Percentiles rank a stretch among this genome's conserved stretches.
These are phyloP conservation scores for Aspergillus amoenus DNA, from an alignment of 2,329 filamentous ascomycete genomes.

Conservation along the genomic window DNA sequence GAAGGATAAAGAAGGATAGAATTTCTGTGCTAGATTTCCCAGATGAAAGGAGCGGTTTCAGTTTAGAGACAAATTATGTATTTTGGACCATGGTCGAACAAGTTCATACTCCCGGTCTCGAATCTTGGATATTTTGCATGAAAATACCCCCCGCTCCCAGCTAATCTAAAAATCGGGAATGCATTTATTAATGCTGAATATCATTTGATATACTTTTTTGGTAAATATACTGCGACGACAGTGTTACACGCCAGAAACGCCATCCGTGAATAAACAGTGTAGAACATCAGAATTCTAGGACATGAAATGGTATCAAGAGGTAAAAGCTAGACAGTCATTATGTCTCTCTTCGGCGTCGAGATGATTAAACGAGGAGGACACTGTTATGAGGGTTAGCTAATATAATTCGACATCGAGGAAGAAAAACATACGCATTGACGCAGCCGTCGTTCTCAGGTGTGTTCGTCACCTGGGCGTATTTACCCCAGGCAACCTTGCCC, in stretches of 20 bases:
- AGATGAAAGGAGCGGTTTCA: too few species aligned
- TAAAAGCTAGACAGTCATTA: background rate
- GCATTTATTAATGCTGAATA: background rate
- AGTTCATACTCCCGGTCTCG: too few species aligned
- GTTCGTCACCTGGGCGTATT: conserved; percentile 69
- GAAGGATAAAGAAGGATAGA: too few species aligned
- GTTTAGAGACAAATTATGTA: too few species aligned
- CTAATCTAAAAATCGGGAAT: background rate
- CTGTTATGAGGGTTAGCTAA: background rate
- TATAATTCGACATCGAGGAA: background rate
- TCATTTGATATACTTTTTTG: conserved; percentile 13
- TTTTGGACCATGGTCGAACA: too few species aligned
- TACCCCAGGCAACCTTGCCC: conserved; percentile 91
- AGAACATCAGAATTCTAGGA: conserved; percentile 10
- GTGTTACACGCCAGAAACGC: conserved; percentile 16
- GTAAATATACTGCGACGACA: conserved; percentile 4
- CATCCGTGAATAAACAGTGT: conserved; percentile 11
- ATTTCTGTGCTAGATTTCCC: too few species aligned
- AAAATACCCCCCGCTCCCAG: too few species aligned
- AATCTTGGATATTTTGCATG: too few species aligned
- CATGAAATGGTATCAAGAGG: conserved; percentile 18
- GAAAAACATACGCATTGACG: conserved; percentile 52
- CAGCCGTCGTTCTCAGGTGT: conserved; percentile 61
- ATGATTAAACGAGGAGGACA: conserved; percentile 20
- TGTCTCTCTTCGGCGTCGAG: background rate